Base-by-base conservation (phyloP, 2,329 filamentous ascomycete species). In the Colletotrichum cuscutae region DNA sequence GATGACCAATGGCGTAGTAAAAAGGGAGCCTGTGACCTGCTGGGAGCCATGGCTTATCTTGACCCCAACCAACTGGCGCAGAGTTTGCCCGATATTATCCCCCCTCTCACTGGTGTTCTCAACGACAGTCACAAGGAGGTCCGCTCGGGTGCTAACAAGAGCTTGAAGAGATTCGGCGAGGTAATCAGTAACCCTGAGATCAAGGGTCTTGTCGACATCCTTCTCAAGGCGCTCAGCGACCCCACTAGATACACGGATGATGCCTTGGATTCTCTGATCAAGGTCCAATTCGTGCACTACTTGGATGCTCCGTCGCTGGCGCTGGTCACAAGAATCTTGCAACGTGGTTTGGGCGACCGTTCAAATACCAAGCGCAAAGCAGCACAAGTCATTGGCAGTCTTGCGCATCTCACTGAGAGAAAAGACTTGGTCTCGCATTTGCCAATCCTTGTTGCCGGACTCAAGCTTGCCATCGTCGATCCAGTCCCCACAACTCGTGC, bases 81-180 rank as follows among this genome's bases (percentile, higher is more conserved):
- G 77, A 98, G 95, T 81, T 86, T 99, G 78, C 97, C 97, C 2
- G 95, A 97, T 69, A 99, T 99, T 77, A 99, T 99, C 76, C 97
- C 97, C 30, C 96, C 97, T 19, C 88, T 99, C 70, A 98, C 97
- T 1, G 92, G 93, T 58, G 97, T 98, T 4, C 86, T 99, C 71
- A 99, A 98, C 77, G 97, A 99, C 85, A 98, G 94, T 78, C 97
- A 99, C 85, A 99, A 99, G 83, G 97, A 99, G 84, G 97, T 99
- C 37, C 91, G 97, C 73, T 87, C 91, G 57, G 95, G 95, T 26
- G 97, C 97, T 8, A 99, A 99, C 83, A 92, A 96, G 83, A 98
- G 95, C 84, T 88, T 99, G 84, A 97, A 99, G 85, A 93, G 97
- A 69, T 99, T 99, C 81, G 97, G 97, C 76, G 97, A 99, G 82